Percentiles rank a stretch among this genome's conserved stretches.
Conservation (phyloP, 1,139 yeast species). For the Yamadazyma epiphylla region DNA sequence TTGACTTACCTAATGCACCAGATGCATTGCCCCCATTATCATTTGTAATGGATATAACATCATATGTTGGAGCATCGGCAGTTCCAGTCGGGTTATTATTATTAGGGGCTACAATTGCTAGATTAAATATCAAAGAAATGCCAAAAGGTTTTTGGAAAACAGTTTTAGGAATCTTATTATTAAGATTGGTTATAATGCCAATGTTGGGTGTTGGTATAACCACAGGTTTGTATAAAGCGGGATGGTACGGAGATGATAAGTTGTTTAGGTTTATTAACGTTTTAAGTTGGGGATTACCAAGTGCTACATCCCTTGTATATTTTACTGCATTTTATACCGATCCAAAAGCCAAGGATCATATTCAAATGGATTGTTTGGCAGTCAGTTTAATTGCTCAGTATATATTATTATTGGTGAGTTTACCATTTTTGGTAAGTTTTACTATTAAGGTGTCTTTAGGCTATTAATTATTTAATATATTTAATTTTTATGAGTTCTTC, state of each 20-base stretch:
- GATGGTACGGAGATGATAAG: constrained; percentile 51
- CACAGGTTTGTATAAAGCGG: constrained; percentile 40
- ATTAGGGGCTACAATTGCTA: constrained; percentile 81
- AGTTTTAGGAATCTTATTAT: constrained; percentile 32
- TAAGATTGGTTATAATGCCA: constrained; percentile 36
- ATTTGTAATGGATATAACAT: constrained; percentile 74
- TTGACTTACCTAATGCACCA: constrained; percentile 61
- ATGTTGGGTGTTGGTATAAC: constrained; percentile 45
- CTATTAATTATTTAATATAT: constrained; percentile 8
- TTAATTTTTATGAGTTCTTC: not conserved
- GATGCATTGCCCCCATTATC: constrained; percentile 80
- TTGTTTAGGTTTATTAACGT: constrained; percentile 62
- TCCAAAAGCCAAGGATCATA: constrained; percentile 52
- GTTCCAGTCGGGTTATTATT: constrained; percentile 83
- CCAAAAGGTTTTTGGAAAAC: constrained; percentile 73
- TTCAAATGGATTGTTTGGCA: constrained; percentile 84
- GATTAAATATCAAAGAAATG: constrained; percentile 56
- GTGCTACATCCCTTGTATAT: constrained; percentile 81
- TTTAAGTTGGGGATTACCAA: constrained; percentile 75
- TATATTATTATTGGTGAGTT: constrained; percentile 50
- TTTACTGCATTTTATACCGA: constrained; percentile 82
- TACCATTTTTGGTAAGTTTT: constrained; percentile 67
- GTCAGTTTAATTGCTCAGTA: constrained; percentile 70
- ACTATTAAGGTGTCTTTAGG: constrained; percentile 41
- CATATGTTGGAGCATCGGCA: constrained; percentile 80